Conservation (phyloP, 768 basidiomycete species). For the Lentinus brumalis region DNA sequence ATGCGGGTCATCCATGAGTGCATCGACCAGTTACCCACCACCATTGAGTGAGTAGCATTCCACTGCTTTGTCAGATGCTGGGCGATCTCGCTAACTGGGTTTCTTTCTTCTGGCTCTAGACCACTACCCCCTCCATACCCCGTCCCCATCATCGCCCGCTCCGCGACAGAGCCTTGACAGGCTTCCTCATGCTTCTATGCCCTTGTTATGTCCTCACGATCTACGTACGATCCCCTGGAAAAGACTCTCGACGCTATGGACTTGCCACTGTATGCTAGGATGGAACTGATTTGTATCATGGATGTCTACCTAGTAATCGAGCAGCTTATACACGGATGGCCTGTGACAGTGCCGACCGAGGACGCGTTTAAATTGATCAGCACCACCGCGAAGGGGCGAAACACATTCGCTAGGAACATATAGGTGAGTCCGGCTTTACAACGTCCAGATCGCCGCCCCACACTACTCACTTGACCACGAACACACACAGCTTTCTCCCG, state of each 20-base stretch:
- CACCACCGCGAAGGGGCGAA: no score
- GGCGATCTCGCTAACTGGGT: background rate
- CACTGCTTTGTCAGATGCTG: background rate
- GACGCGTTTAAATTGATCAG: no score
- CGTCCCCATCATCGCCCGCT: background rate
- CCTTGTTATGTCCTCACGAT: background rate
- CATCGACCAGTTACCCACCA: slow-evolving; percentile 49
- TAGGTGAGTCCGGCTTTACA: no score
- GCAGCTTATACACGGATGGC: background rate
- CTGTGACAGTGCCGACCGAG: no score
- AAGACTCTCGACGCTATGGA: background rate
- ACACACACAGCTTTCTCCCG: no score
- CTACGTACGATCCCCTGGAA: background rate
- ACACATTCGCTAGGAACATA: no score
- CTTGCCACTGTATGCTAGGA: background rate
- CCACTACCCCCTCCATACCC: slow-evolving; percentile 5
- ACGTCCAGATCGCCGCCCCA: no score
- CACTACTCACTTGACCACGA: no score
- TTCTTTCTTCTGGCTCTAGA: background rate
- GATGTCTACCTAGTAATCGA: background rate
- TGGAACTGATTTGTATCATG: background rate
- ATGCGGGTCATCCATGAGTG: slow-evolving; percentile 56
- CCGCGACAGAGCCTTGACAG: background rate
- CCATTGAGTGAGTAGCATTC: slow-evolving; percentile 31
- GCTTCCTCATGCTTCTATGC: background rate